A percentile compares a stretch with the other conserved stretches of the same genome.
phyloP scores from a whole-genome alignment of 495 filamentous ascomycete genomes.

The Apodospora peruviana region DNA sequence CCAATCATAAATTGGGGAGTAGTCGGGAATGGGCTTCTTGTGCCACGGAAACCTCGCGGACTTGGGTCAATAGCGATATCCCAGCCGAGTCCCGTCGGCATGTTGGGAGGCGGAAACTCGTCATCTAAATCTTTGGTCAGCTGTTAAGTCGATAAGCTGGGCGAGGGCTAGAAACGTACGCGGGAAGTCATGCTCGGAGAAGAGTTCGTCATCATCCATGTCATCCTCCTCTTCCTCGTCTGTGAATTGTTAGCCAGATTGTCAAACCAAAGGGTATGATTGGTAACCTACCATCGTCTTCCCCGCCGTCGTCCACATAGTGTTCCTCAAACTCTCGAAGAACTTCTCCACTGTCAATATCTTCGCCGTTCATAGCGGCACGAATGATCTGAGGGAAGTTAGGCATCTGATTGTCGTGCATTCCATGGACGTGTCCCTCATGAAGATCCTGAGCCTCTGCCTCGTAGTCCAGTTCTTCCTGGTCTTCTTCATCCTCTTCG shows the following conservation, averaged over 20 bases:
- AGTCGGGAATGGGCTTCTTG: constrained; percentile 28
- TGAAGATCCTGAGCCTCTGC: constrained; percentile 38
- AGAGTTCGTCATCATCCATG: constrained; percentile 57
- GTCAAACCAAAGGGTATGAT: constrained; percentile 7
- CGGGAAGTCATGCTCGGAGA: constrained; percentile 63
- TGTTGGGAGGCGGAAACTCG: constrained; percentile 38
- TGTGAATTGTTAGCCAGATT: constrained; percentile 28
- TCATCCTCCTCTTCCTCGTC: constrained; percentile 75
- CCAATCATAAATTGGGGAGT: constrained; percentile 40
- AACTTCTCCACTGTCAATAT: constrained; percentile 47
- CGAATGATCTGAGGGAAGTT: constrained; percentile 52
- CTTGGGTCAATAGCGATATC: constrained; percentile 37
- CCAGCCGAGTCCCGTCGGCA: constrained; percentile 39
- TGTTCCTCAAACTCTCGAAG: constrained; percentile 45
- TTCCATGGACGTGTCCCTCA: constrained; percentile 32
- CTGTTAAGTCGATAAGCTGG: constrained; percentile 11
- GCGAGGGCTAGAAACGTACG: constrained; percentile 45
- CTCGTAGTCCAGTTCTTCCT: constrained; percentile 47
- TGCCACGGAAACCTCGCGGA: constrained; percentile 18
- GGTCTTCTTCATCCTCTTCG: constrained; percentile 50
- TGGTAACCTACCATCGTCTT: constrained; percentile 51
- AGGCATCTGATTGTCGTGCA: constrained; percentile 37
- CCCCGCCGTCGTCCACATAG: constrained; percentile 61
- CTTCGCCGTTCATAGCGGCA: constrained; percentile 59
- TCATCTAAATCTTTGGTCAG: constrained; percentile 40